Evolutionary conservation across 208 protist genomes (phyloP).

Genomic region (Tritrichomonas musculus): DNA sequence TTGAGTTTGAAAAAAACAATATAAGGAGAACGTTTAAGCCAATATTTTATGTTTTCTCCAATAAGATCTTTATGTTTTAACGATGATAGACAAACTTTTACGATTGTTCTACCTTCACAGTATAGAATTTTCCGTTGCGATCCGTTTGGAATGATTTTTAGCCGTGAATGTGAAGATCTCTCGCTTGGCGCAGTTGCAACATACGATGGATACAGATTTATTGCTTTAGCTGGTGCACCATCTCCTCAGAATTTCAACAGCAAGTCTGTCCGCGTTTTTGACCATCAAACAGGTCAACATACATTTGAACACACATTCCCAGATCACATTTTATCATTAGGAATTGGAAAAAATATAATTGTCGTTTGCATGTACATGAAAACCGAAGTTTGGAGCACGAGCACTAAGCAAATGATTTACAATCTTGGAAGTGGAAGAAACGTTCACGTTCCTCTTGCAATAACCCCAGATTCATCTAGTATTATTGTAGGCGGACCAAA

Average conservation of each 20-base stretch:
- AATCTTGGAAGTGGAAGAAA: neutral
- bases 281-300: neutral
- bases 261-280: neutral
- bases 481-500: neutral
- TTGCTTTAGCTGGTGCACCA: neutral
- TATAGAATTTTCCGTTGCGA: conserved; percentile 18
- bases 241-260: neutral
- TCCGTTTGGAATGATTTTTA: conserved; percentile 26
- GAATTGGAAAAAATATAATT: neutral
- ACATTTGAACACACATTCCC: neutral
- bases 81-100: conserved; percentile 32
- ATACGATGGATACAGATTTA: conserved; percentile 17
- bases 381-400: neutral
- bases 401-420: neutral
- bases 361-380: neutral
- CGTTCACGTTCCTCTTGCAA: neutral
- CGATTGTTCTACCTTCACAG: neutral
- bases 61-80: conserved; percentile 23
- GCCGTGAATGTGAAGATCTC: neutral
- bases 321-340: neutral
- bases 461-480: neutral
- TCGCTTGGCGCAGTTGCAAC: neutral
- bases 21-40: too few species aligned
- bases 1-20: too few species aligned
- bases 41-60: conserved; percentile 16